A percentile compares a stretch with the other conserved stretches of the same genome.
Evolutionary conservation across 75 land plant genomes (phyloP).

Genomic region (Pinus taeda): DNA sequence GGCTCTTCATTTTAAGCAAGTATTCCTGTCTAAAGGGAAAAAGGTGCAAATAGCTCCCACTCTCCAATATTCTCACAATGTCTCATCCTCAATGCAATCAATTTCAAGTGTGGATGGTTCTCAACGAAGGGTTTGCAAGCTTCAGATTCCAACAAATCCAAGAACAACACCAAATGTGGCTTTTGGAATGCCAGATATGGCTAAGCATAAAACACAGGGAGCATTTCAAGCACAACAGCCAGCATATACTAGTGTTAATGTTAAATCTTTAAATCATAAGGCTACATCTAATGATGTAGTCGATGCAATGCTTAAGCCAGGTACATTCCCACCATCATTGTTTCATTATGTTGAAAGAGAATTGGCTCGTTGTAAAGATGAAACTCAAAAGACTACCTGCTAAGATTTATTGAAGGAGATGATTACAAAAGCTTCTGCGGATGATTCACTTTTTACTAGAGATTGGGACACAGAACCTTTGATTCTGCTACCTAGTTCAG

Average conservation of each 20-base stretch:
- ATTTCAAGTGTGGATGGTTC: constrained; percentile 15
- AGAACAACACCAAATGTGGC: constrained; percentile 65
- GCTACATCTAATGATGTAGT: constrained; percentile 37
- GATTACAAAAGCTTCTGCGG: constrained; percentile 67
- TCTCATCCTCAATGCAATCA: constrained; percentile 26
- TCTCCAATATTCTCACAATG: constrained; percentile 20
- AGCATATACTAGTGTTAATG: constrained; percentile 76
- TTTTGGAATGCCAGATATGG: constrained; percentile 29
- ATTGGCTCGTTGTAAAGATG: constrained; percentile 87
- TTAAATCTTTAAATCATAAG: constrained; percentile 28
- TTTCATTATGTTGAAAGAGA: constrained; percentile 90
- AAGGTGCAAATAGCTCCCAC: constrained; percentile 23
- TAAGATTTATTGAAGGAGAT: constrained; percentile 84
- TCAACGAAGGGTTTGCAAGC: constrained; percentile 37
- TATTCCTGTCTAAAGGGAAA: constrained; percentile 17
- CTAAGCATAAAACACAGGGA: constrained; percentile 31
- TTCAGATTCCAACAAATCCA: constrained; percentile 95
- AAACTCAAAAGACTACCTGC: constrained; percentile 62
- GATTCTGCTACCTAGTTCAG: constrained; percentile 55
- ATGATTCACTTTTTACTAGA: constrained; percentile 80
- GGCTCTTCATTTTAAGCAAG: constrained; percentile 19
- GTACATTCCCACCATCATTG: constrained; percentile 71
- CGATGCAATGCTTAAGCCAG: constrained; percentile 64
- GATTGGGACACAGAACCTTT: constrained; percentile 97
- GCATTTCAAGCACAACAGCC: constrained; percentile 38